phyloP scores from a whole-genome alignment of 345 rosid species.

The Brassica incana region DNA sequence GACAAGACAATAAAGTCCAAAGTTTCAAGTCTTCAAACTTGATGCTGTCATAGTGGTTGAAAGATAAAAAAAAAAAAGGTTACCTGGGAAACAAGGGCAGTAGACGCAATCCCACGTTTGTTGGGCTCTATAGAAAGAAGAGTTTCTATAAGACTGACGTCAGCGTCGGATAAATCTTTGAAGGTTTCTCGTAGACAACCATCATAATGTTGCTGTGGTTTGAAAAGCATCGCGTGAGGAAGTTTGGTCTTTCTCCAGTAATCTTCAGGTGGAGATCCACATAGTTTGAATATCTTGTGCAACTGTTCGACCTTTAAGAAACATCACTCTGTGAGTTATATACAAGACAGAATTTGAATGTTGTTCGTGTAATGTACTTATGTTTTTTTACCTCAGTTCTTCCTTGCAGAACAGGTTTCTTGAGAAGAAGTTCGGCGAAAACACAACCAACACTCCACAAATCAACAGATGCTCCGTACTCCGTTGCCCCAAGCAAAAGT shows the following conservation, averaged over 20 bases:
- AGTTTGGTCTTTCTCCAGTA: slow-evolving; percentile 92
- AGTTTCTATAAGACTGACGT: slow-evolving; percentile 67
- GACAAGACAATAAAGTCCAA: not conserved
- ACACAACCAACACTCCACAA: slow-evolving; percentile 99
- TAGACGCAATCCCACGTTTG: slow-evolving; percentile 82
- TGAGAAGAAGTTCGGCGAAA: slow-evolving; percentile 81
- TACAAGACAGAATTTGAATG: slow-evolving; percentile 2
- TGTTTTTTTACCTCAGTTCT: slow-evolving; percentile 79
- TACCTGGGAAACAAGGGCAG: slow-evolving; percentile 93
- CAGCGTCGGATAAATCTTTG: slow-evolving; percentile 53
- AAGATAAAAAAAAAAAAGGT: slow-evolving; percentile 2
- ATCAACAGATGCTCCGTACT: slow-evolving; percentile 86
- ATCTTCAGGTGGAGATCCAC: slow-evolving; percentile 94
- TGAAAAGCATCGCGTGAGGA: slow-evolving; percentile 86
- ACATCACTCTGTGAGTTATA: not conserved
- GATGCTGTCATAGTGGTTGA: not conserved
- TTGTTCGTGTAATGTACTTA: no score
- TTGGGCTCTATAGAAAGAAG: slow-evolving; percentile 84
- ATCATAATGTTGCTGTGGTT: slow-evolving; percentile 88
- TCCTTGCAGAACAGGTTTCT: slow-evolving; percentile 86
- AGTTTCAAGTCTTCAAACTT: not conserved
- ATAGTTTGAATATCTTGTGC: slow-evolving; percentile 94
- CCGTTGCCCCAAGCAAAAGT: slow-evolving; percentile 85
- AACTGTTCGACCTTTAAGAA: slow-evolving; percentile 75
- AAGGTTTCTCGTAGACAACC: slow-evolving; percentile 71